Evolutionary conservation across 768 basidiomycete species (phyloP), one percentile per base, ranked within the genome.

Genomic region (Asterophora parasitica): DNA sequence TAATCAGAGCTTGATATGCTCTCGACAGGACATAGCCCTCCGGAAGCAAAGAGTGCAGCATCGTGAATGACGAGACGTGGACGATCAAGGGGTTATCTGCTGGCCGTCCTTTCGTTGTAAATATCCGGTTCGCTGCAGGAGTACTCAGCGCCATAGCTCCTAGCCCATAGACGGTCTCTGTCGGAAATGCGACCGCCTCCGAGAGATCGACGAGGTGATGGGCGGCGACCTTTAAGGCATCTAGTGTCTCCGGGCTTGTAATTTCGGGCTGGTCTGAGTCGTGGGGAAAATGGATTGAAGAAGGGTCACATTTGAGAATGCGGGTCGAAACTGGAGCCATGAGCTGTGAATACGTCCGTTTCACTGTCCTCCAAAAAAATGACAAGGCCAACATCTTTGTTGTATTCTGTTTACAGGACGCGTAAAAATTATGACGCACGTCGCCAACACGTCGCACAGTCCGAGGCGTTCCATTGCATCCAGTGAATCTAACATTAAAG

Each of bases 81-180:
- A 97, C 88, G 73, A 99, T 99, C 45, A 99, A 77, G 1, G 96
- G 96, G 65, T 99, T 99, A 66, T 99, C 96, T 4, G 87, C 70
- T 6, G 96, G 96, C 44, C 96, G 78, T 32, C 92, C 90, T 61
- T 99, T 99, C 42, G 86, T 86, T 13, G 77, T 65, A 66, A 92
- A 99, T 58, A 99, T 93, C 57, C 75, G 76, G 2, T 75, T 61
- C 4, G 81, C 78, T 2, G 94, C 92, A 12, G 66, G 53, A 7
- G 76, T 53, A 57, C 81, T 70, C 37, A 92, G 68, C 0, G 95
- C 92, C 16, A 83, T 68, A 0, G 92, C 96, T 23, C 89, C 96
- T n/a, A 99, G 81, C 1, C 96, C 96, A 65, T 98, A 99, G 9
- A 99, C 96, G 0, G 96, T 98, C 67, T 99, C 96, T 26, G 96